phyloP scores from a whole-genome alignment of 2,329 filamentous ascomycete species.

The Massarina eburnea region DNA sequence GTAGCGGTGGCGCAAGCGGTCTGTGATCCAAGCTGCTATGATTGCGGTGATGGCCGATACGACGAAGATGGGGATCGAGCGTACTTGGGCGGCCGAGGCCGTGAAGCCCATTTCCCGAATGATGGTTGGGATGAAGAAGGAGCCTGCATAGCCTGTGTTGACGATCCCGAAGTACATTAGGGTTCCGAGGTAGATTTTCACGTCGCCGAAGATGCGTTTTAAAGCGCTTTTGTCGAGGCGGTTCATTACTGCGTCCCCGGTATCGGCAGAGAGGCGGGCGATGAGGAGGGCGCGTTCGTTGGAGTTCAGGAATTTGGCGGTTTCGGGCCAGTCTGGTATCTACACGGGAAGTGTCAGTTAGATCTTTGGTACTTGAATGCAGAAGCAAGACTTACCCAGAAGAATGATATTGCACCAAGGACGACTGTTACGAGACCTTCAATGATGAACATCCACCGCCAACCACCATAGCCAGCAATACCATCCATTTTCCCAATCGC shows the following conservation, averaged over 20 bases:
- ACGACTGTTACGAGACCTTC: slow-evolving; percentile 34
- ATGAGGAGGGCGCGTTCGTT: slow-evolving; percentile 32
- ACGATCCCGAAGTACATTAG: slow-evolving; percentile 35
- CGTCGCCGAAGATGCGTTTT: slow-evolving; percentile 47
- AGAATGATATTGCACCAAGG: slow-evolving; percentile 51
- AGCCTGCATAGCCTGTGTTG: slow-evolving; percentile 50
- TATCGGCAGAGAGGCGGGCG: slow-evolving; percentile 29
- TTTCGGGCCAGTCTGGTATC: slow-evolving; percentile 51
- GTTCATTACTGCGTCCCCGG: slow-evolving; percentile 53
- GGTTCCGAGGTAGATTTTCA: slow-evolving; percentile 31
- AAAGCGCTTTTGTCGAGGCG: slow-evolving; percentile 51
- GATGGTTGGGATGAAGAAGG: slow-evolving; percentile 46
- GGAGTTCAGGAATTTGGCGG: slow-evolving; percentile 35
- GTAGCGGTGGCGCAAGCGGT: slow-evolving; percentile 56
- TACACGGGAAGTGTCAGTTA: too few relatives aligned
- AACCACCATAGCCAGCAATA: slow-evolving; percentile 45
- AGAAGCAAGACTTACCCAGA: slow-evolving; percentile 35
- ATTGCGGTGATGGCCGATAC: slow-evolving; percentile 42
- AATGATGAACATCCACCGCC: slow-evolving; percentile 38
- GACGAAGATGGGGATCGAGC: slow-evolving; percentile 43
- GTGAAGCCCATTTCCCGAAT: slow-evolving; percentile 45
- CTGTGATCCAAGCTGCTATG: slow-evolving; percentile 49
- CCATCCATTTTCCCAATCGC: slow-evolving; percentile 64
- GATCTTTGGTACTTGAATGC: too few relatives aligned
- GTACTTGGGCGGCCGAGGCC: slow-evolving; percentile 39